Base-by-base conservation (phyloP, 805 yeast species). In the Saccharomycopsis lassenensis region DNA sequence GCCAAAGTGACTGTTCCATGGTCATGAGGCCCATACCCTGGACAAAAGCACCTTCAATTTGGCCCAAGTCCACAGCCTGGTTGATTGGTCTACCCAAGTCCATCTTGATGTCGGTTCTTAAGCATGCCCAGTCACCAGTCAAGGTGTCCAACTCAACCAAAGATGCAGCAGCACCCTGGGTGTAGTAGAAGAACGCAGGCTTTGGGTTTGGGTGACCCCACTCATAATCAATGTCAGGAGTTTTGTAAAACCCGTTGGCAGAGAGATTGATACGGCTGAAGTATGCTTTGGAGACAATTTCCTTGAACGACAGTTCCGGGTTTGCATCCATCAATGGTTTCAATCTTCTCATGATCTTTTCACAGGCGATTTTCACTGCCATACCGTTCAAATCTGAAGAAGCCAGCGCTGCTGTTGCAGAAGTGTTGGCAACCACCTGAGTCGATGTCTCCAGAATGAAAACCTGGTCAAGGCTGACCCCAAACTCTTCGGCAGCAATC, bases 11-110 rank as follows among this genome's bases (percentile, higher is more conserved):
- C 45, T 66, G 69, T 40, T 66, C 71, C 47, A 66, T 59, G 1
- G 71, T 66, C 44, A 61, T 66, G 20, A 65, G 54, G 4, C 71
- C 71, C 52, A 64, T 64, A 17, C 71, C 71, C 48, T 66, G 71
- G 8, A 66, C 56, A 42, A 59, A 66, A 0, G 70, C 71, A 24
- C 71, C 71, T 45, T 66, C 71, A 25, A 66, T 66, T 49, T 66
- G 71, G 5, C 71, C 71, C 46, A 63, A 64, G 39, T 65, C 69
- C 36, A 66, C 65, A 11, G 70, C 70, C 41, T 63, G 62, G 45
- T 66, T 66, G 35, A 66, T 50, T 7, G 71, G 62, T 19, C 69
- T 59, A 15, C 71, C 71, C 37, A 63, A 58, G 48, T 66, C 71
- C 69, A 66, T 63, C 50, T 60, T 59, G 35, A 66, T 59, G 42